Evolutionary conservation across 768 basidiomycete species (phyloP), one percentile per base, ranked within the genome.

Genomic region (Kwoniella heveanensis): DNA sequence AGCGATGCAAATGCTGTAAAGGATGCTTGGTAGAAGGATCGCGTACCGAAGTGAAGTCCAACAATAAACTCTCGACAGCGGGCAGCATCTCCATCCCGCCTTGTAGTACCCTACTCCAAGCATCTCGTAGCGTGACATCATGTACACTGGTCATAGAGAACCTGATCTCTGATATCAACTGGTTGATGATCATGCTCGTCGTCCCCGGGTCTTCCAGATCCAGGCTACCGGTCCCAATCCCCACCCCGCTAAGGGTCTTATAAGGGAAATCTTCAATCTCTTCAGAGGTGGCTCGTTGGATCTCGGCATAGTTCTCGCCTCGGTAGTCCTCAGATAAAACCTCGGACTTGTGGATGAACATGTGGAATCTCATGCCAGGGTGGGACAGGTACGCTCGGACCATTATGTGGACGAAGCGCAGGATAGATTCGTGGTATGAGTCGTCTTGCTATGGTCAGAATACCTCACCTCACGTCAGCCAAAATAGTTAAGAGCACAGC

Each of bases 311-410:
- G 77, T 91, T 92, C 77, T 96, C 93, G 60, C 89, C 86, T 77
- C 92, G 89, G 77, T 95, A 93, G 66, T 94, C 92, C 69, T 95
- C 92, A 8, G 79, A 79, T 47, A 95, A 82, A 52, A 88, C 90
- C 80, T 98, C 95, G 7, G 91, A 89, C 80, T 98, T 97, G 81
- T 97, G 95, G 6, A 94, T 90, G 71, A 97, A 96, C 30, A 97
- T 88, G 76, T 95, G 91, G 26, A 97, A 84, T 67, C 87, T 86
- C 62, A 94, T 86, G 46, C 84, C 83, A 5, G 88, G 90, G 74
- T 90, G 91, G 44, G 87, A 85, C 47, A 86, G 83, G 74, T 87
- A 89, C 2, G 90, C 88, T 7, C 88, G 86, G 30, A 88, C 83
- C 66, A 93, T 88, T 72, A 92, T 87, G 64, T 91, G 87, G 60